Percentiles rank a stretch among this genome's conserved stretches.
Conservation (phyloP, 306 rosid genomes). For the Acacia melanoxylon region DNA sequence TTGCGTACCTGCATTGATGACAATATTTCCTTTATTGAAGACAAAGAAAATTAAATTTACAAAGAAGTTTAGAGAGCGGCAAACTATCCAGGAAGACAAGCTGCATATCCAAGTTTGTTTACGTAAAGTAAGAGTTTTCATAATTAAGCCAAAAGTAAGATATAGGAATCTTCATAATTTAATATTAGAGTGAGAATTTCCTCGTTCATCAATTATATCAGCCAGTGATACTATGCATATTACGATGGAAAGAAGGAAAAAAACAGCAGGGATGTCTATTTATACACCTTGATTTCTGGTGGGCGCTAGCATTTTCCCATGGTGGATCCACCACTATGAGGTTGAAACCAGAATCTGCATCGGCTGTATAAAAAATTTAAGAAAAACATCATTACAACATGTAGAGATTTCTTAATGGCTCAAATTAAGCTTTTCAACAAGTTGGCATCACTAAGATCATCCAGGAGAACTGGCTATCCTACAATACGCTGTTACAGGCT, state of each 20-base stretch:
- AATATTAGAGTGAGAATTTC: background rate
- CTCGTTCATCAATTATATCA: background rate
- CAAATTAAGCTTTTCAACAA: slow-evolving; percentile 20
- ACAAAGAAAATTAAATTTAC: background rate
- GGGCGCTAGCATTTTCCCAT: slow-evolving; percentile 96
- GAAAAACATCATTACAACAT: background rate
- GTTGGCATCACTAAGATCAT: slow-evolving; percentile 21
- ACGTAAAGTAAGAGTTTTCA: slow-evolving; percentile 6
- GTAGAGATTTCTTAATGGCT: background rate
- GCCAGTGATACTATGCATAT: background rate
- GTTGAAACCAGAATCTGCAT: slow-evolving; percentile 67
- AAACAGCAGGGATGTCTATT: background rate
- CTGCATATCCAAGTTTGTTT: slow-evolving; percentile 16
- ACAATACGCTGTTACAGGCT: background rate
- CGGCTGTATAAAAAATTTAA: slow-evolving; percentile 41
- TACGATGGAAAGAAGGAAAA: background rate
- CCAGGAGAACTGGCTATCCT: slow-evolving; percentile 16
- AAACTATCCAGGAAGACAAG: slow-evolving; percentile 11
- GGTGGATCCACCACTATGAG: slow-evolving; percentile 89
- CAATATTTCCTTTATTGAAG: background rate
- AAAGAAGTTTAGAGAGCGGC: background rate
- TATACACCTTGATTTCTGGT: slow-evolving; percentile 68
- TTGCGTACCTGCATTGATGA: slow-evolving; percentile 69
- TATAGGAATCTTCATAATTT: background rate
- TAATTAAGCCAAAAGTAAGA: background rate